Evolutionary conservation across 495 filamentous ascomycete species (phyloP), one percentile per base, ranked within the genome.

Genomic region (Penicillium coprophilum): DNA sequence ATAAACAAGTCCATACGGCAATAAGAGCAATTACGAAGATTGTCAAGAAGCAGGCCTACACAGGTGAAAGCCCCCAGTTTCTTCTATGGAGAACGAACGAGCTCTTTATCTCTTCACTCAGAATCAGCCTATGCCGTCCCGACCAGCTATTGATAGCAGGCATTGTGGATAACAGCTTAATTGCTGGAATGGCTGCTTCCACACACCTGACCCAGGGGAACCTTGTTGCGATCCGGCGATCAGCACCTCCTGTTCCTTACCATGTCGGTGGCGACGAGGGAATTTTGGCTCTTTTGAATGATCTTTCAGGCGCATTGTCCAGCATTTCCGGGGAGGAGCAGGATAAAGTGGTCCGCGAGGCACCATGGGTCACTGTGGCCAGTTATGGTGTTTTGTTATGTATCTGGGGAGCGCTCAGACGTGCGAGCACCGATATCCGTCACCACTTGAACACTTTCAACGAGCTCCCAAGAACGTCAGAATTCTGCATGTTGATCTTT

Each of bases 131-230:
- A 38, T 58, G 55, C 46, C 48, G 41, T 15, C 55, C 55, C 8
- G 55, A 58, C 46, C 48, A 58, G 23, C 47, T 58, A 7, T 46
- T 58, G 47, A 20, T 58, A 52, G 55, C 38, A 51, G 55, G 55
- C n/a, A 58, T 58, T 52, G 55, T 58, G 38, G 55, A 58, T 45
- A 58, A 58, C 32, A 58, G 39, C 27, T 38, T 58, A 48, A 58
- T 58, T 21, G 55, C 55, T 32, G 55, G 55, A 19, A 41, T 58
- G 55, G 55, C 55, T 31, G 50, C 55, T 23, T 51, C 55, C 23
- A 58, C 55, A 45, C 55, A 58, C 27, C 32, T 58, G 30, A 58
- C 38, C n/a, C 55, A 51, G 31, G 55, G 55, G 13, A 51, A 51
- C 6, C 50, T 51, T 39, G 38, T 52, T 24, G 48, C 55, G 27